Base-by-base conservation (phyloP, 805 yeast species). In the Isabelozyma pseudorhagii region DNA sequence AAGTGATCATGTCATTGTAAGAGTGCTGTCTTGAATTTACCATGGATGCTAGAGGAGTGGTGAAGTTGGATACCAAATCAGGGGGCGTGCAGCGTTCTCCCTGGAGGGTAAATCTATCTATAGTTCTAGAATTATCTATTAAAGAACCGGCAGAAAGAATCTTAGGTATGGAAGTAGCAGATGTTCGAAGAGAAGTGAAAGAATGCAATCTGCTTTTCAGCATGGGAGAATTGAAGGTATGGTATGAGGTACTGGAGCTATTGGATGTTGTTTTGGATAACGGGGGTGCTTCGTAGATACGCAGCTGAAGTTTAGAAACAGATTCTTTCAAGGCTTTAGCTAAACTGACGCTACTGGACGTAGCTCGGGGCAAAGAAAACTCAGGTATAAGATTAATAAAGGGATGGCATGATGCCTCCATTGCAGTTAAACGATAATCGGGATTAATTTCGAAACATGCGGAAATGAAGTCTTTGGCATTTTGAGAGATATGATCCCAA, bases 381-480 rank as follows among this genome's bases (percentile, higher is more conserved):
- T 21, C 25, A 21, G 25, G 25, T 21, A 21, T 21, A 21, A 21
- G 25, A 21, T 48, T 44, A 5, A 66, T 38, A 46, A 68, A 79
- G 4, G 81, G 78, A 59, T 82, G 87, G 5, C 53, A 47, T 45
- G 75, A 61, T 38, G 81, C 69, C 31, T 73, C 69, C 2, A 57
- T 61, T 0, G 84, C 79, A 0, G 80, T 72, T 11, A 77, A 67
- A 40, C 93, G 71, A 47, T 71, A 56, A 0, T 51, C 47, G 0
- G 80, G 72, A 54, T 82, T 78, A 3, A 74, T 60, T 4, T 54
- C 61, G 50, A 86, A 78, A 60, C 92, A 86, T 27, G 64, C 55
- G 10, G 66, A 57, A n/a, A 86, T 70, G 55, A 87, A 84, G 51
- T 80, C 80, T 63, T 79, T 78, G 41, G 87, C 86, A n/a, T 69